These are phyloP conservation scores for Aspergillus intermedius DNA, from an alignment of 2,329 filamentous ascomycete species.

Conservation along the genomic window DNA sequence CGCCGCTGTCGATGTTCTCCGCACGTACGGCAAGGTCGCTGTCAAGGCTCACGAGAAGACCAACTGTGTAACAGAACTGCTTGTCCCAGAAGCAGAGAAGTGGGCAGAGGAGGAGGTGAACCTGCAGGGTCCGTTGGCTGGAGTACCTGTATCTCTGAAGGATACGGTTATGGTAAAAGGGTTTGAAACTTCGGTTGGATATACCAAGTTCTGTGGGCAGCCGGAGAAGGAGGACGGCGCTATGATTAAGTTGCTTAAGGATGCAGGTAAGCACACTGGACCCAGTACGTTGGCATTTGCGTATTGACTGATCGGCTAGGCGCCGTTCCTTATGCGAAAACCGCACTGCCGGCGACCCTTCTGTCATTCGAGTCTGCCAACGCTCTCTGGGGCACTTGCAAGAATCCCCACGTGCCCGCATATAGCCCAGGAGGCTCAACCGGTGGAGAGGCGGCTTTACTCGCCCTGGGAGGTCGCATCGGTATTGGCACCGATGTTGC, in stretches of 20 bases:
- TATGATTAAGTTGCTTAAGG: slow-evolving; percentile 70
- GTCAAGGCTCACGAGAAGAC: slow-evolving; percentile 77
- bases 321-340: slow-evolving; percentile 88
- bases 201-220: slow-evolving; percentile 65
- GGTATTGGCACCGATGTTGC: slow-evolving; percentile 89
- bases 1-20: slow-evolving; percentile 67
- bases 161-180: slow-evolving; percentile 70
- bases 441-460: slow-evolving; percentile 72
- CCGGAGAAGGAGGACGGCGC: slow-evolving; percentile 61
- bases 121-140: slow-evolving; percentile 73
- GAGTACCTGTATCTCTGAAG: slow-evolving; percentile 81
- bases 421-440: slow-evolving; percentile 89
- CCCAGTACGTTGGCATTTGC: too few species aligned
- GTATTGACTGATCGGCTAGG: slow-evolving; percentile 36
- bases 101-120: slow-evolving; percentile 63
- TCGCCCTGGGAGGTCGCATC: slow-evolving; percentile 76
- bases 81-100: slow-evolving; percentile 68
- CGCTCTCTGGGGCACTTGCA: slow-evolving; percentile 72
- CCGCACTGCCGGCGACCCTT: slow-evolving; percentile 78
- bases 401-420: slow-evolving; percentile 74
- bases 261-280: slow-evolving; percentile 50
- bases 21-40: slow-evolving; percentile 79
- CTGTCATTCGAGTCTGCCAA: slow-evolving; percentile 78
- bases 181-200: slow-evolving; percentile 77
- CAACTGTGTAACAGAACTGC: slow-evolving; percentile 82